phyloP scores from a whole-genome alignment of 2,329 filamentous ascomycete species.

The Cladophialophora chaetospira region DNA sequence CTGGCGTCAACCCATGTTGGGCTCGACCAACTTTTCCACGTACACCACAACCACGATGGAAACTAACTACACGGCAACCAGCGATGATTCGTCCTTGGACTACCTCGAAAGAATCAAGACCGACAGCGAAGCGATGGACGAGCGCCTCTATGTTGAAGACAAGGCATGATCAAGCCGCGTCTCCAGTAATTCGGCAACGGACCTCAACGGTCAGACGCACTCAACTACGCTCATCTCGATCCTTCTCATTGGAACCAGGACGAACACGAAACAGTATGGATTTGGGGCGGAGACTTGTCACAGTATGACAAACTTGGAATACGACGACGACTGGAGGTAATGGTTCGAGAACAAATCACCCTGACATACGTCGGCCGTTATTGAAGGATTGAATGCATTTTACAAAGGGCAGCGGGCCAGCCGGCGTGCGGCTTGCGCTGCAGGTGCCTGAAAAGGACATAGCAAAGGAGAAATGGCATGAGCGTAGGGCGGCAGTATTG shows the following conservation, averaged over 20 bases:
- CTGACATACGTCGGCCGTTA: not conserved
- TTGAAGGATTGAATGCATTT: not conserved
- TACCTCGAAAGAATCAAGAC: slow-evolving; percentile 27
- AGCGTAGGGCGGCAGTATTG: not conserved
- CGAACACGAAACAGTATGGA: too few species aligned
- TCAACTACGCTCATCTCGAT: too few species aligned
- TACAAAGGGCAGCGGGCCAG: not conserved
- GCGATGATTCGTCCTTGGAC: slow-evolving; percentile 19
- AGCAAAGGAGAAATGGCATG: not conserved
- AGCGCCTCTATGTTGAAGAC: slow-evolving; percentile 9
- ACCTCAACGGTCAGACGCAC: not conserved
- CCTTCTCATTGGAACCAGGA: too few species aligned
- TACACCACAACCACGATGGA: slow-evolving; percentile 34
- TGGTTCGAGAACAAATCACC: not conserved
- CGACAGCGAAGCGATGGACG: slow-evolving; percentile 25
- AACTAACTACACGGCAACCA: slow-evolving; percentile 21
- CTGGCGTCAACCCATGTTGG: slow-evolving; percentile 26
- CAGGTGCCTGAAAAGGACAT: slow-evolving; percentile 8
- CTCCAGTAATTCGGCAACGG: not conserved
- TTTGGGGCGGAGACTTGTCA: too few species aligned
- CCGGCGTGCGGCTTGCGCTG: not conserved
- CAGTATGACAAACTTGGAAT: too few species aligned
- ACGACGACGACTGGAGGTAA: too few species aligned
- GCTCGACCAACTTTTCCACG: slow-evolving; percentile 27
- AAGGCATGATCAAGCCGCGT: not conserved